These are phyloP conservation scores for Paecilomyces dactylethromorphus DNA, from an alignment of 2,329 filamentous ascomycete species.

Conservation along the genomic window DNA sequence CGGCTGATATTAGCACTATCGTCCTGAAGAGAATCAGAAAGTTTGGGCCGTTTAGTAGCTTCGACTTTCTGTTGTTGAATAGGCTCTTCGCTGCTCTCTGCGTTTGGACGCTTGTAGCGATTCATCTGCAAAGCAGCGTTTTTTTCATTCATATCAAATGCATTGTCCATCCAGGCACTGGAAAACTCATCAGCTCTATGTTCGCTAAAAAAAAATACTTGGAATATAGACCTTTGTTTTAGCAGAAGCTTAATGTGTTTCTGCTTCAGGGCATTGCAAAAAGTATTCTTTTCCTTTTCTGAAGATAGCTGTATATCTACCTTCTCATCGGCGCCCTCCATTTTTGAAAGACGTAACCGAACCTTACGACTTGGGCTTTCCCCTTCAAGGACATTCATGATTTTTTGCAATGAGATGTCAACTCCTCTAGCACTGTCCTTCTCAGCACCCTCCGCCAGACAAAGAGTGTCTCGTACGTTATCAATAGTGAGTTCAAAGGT, in stretches of 20 bases:
- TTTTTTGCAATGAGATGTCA: conserved; percentile 14
- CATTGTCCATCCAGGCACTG: conserved; percentile 28
- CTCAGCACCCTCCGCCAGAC: conserved; percentile 1
- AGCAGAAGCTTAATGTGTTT: conserved; percentile 6
- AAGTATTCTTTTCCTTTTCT: conserved; percentile 11
- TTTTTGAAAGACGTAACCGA: conserved; percentile 18
- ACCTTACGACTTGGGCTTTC: conserved; percentile 19
- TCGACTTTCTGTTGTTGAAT: conserved; percentile 4
- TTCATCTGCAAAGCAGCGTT: conserved; percentile 4
- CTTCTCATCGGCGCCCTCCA: conserved; percentile 8
- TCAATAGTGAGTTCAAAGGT: conserved; percentile 10
- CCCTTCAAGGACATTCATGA: conserved; percentile 14
- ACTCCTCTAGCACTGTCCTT: not conserved
- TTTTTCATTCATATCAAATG: conserved; percentile 16
- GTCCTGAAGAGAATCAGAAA: conserved; percentile 23
- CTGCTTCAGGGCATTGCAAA: conserved; percentile 12
- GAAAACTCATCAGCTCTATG: conserved; percentile 7
- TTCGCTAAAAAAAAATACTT: not conserved
- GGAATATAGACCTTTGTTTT: conserved; percentile 19
- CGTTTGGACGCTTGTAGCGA: conserved; percentile 10
- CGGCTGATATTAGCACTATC: conserved; percentile 7
- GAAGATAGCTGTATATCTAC: conserved; percentile 25
- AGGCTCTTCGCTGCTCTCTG: conserved; percentile 5
- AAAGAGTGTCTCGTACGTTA: conserved; percentile 5
- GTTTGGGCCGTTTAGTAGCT: conserved; percentile 18